These are phyloP conservation scores for Aureobasidium zeae DNA, from an alignment of 2,329 filamentous ascomycete genomes.

Conservation along the genomic window DNA sequence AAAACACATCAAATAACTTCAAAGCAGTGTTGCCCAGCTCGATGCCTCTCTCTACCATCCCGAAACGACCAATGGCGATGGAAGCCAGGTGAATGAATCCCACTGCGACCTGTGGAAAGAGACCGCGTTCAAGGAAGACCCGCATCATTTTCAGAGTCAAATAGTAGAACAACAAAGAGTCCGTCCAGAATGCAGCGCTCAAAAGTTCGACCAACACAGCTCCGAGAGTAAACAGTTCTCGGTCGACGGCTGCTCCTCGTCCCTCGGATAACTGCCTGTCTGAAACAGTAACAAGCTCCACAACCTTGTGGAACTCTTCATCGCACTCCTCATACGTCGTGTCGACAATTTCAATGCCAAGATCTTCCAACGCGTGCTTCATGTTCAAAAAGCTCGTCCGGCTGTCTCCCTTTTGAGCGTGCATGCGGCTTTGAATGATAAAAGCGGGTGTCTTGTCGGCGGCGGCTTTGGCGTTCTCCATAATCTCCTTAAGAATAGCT, in stretches of 20 bases:
- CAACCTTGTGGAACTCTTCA: constrained; percentile 51
- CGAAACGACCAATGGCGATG: constrained; percentile 60
- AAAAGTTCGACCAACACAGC: constrained; percentile 62
- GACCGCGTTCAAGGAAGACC: constrained; percentile 53
- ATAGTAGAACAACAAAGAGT: constrained; percentile 63
- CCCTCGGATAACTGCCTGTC: constrained; percentile 18
- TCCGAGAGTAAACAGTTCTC: constrained; percentile 53
- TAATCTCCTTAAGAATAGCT: constrained; percentile 59
- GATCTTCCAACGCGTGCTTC: constrained; percentile 58
- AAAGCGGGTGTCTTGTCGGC: constrained; percentile 77
- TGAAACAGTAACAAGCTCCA: constrained; percentile 31
- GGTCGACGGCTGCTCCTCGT: constrained; percentile 42
- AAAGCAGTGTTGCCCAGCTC: constrained; percentile 56
- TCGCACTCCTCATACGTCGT: constrained; percentile 71
- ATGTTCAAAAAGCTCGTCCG: constrained; percentile 59
- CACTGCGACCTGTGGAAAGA: constrained; percentile 60
- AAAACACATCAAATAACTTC: constrained; percentile 53
- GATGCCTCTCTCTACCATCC: constrained; percentile 58
- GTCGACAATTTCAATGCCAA: constrained; percentile 58
- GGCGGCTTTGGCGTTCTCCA: constrained; percentile 58
- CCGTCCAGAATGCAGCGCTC: constrained; percentile 64
- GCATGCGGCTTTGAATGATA: constrained; percentile 72
- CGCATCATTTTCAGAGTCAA: constrained; percentile 58
- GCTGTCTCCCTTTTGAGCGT: constrained; percentile 64
- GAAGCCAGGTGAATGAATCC: constrained; percentile 59